These are phyloP conservation scores for Stygiomarasmius scandens DNA, from an alignment of 1,284 basidiomycete species.

Conservation along the genomic window DNA sequence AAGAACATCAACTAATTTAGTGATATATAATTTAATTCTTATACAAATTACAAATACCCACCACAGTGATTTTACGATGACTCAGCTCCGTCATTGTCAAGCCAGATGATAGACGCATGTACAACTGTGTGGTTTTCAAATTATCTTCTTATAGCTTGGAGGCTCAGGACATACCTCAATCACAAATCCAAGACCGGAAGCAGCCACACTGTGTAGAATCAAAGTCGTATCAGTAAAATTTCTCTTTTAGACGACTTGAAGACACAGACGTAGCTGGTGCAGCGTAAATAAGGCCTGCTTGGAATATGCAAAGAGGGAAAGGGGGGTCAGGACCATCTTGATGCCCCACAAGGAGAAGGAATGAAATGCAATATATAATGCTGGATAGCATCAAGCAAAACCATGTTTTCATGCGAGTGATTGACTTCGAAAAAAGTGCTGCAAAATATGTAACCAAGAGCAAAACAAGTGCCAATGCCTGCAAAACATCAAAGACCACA, in stretches of 20 bases:
- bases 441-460: conserved; percentile 3
- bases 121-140: neutral
- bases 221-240: neutral
- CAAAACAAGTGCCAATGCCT: conserved; percentile 1
- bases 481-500: conserved; percentile 6
- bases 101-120: conserved; percentile 1
- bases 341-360: conserved; percentile 9
- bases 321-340: conserved; percentile 6
- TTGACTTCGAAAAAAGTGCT: neutral
- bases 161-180: neutral
- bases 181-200: conserved; percentile 3
- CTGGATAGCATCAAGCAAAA: conserved; percentile 6
- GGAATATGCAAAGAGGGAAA: conserved; percentile 7
- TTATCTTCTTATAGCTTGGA: neutral
- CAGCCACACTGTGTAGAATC: neutral
- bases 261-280: neutral
- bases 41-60: neutral
- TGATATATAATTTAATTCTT: neutral
- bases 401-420: conserved; percentile 12
- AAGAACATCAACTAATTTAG: conserved; percentile 1
- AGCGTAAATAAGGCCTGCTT: conserved; percentile 10
- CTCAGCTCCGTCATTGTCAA: neutral
- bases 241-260: neutral
- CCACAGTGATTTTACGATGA: neutral
- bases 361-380: conserved; percentile 10